These are phyloP conservation scores for Blastocystis sp. DNA, from an alignment of 352 stramenopile species.

Conservation along the genomic window DNA sequence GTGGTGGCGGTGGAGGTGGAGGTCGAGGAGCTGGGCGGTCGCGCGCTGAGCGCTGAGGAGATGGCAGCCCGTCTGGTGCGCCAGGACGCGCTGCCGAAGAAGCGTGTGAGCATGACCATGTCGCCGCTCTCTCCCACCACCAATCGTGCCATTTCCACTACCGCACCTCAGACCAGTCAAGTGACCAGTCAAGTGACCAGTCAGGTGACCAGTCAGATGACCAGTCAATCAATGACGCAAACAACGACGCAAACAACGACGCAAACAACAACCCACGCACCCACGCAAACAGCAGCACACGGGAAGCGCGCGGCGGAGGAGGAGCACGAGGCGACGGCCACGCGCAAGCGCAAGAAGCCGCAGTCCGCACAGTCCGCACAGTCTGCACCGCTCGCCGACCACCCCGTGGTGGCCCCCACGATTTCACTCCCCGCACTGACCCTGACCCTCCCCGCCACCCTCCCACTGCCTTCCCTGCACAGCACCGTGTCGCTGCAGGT, in stretches of 20 bases:
- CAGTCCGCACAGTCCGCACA: neutral
- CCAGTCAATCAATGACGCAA: neutral
- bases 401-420: neutral
- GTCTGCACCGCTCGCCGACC: neutral
- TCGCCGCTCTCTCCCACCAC: neutral
- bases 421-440: neutral
- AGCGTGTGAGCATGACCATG: neutral
- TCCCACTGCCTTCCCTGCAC: neutral
- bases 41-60: neutral
- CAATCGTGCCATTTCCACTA: neutral
- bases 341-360: conserved; percentile 7
- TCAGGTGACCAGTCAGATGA: neutral
- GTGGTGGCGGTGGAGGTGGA: conserved; percentile 24
- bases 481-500: conserved; percentile 5
- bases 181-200: too few relatives aligned
- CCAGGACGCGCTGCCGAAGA: neutral
- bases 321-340: neutral
- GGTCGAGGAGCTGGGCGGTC: neutral
- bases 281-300: neutral
- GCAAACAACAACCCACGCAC: neutral
- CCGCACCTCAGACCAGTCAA: neutral
- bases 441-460: neutral
- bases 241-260: neutral
- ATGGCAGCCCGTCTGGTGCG: neutral
- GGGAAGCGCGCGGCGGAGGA: neutral